Evolutionary conservation across 2,329 filamentous ascomycete genomes (phyloP).

Genomic region (Anisogramma anomala): DNA sequence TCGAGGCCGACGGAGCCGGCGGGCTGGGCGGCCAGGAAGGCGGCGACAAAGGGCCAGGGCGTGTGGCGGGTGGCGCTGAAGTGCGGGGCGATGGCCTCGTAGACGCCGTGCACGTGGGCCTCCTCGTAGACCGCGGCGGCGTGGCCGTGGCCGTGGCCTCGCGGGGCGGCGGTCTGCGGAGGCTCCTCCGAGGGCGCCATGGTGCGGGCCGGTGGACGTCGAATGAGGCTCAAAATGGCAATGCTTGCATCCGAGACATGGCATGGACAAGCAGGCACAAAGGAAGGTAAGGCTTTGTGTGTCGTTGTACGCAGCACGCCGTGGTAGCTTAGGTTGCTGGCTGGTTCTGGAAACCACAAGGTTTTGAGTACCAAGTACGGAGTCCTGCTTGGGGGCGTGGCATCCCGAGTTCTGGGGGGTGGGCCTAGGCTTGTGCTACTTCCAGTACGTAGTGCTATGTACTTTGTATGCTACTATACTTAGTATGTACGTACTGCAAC

Average conservation of each 20-base stretch:
- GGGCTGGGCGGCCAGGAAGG: conserved; percentile 55
- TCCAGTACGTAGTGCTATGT: too few species aligned
- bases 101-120: conserved; percentile 81
- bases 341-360: too few species aligned
- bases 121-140: conserved; percentile 59
- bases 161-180: background rate
- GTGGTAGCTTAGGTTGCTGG: too few species aligned
- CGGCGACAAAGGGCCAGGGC: conserved; percentile 86
- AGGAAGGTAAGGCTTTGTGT: conserved; percentile 6
- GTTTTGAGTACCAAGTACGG: too few species aligned
- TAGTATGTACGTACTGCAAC: too few species aligned
- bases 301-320: conserved; percentile 12
- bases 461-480: too few species aligned
- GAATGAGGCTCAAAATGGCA: background rate
- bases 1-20: conserved; percentile 75
- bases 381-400: too few species aligned
- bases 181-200: background rate
- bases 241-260: background rate
- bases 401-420: too few species aligned
- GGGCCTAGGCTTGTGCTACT: too few species aligned
- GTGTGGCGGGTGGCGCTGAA: conserved; percentile 70
- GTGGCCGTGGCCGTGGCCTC: conserved; percentile 8
- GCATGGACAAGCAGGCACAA: background rate
- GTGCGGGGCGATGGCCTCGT: conserved; percentile 75
- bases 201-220: background rate